phyloP scores from a whole-genome alignment of 1,284 basidiomycete species.

The Stygiomarasmius scandens region DNA sequence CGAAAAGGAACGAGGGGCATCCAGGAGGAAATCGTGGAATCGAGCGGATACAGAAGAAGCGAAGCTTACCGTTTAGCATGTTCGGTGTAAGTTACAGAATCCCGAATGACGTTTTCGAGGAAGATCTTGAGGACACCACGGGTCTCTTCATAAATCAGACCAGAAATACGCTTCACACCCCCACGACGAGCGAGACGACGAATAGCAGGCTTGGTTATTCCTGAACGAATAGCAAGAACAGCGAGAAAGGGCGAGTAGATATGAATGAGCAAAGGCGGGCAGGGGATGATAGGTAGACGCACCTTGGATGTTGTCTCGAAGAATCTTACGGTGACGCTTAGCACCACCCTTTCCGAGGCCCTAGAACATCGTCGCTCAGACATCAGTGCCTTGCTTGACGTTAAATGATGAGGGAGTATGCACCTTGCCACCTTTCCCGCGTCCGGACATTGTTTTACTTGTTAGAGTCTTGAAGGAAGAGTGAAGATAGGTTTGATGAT shows the following conservation, averaged over 20 bases:
- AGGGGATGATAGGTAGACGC: background rate
- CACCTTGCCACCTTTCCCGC: slow-evolving; percentile 60
- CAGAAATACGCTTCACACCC: slow-evolving; percentile 13
- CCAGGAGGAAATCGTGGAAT: too few species aligned
- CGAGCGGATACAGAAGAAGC: too few species aligned
- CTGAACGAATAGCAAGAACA: slow-evolving; percentile 23
- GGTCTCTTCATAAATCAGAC: slow-evolving; percentile 12
- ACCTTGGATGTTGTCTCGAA: slow-evolving; percentile 5
- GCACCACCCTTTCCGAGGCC: slow-evolving; percentile 8
- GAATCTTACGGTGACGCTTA: slow-evolving; percentile 7
- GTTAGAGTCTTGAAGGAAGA: too few species aligned
- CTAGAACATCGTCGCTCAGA: slow-evolving; percentile 9
- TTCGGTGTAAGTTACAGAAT: slow-evolving; percentile 12
- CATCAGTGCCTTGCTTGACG: too few species aligned
- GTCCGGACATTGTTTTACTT: slow-evolving; percentile 52
- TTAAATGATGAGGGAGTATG: too few species aligned
- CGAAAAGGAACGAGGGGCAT: too few species aligned
- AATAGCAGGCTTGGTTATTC: slow-evolving; percentile 26
- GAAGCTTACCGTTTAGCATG: slow-evolving; percentile 52
- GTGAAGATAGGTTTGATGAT: too few species aligned
- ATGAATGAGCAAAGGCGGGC: background rate
- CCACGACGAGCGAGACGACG: slow-evolving; percentile 14
- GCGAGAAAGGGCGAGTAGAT: background rate
- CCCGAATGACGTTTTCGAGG: slow-evolving; percentile 11
- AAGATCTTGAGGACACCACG: slow-evolving; percentile 13